A percentile compares a stretch with the other conserved stretches of the same genome.
phyloP scores from a whole-genome alignment of 805 yeast genomes.

The Suhomyces canberraensis region DNA sequence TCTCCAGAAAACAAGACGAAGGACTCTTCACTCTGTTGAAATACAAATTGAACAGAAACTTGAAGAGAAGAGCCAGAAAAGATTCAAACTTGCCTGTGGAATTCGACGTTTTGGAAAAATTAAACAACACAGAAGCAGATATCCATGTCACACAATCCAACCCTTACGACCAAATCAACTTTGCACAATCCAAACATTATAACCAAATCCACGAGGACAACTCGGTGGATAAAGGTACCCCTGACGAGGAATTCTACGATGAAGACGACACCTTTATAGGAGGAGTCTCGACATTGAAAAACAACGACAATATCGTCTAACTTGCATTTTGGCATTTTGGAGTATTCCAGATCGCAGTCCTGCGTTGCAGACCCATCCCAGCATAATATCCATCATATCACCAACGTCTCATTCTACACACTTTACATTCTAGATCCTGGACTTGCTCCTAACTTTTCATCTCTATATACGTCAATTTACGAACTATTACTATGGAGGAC shows the following conservation, averaged over 20 bases:
- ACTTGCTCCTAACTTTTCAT: no score
- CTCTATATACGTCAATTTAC: no score
- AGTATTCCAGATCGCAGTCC: neutral
- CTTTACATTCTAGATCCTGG: no score
- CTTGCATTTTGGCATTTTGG: neutral
- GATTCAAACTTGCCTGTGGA: conserved; percentile 51
- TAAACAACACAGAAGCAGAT: conserved; percentile 1
- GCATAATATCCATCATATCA: neutral
- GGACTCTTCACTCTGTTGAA: conserved; percentile 6
- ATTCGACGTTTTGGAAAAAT: conserved; percentile 21
- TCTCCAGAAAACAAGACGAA: neutral
- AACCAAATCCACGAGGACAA: neutral
- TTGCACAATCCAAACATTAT: neutral
- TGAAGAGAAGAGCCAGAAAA: conserved; percentile 46
- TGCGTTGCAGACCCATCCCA: no score
- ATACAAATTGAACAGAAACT: conserved; percentile 12
- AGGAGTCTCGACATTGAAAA: neutral
- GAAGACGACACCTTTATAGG: neutral
- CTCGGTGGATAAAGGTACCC: no score
- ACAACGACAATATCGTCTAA: conserved; percentile 4
- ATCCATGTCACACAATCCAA: neutral
- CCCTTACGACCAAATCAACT: neutral
- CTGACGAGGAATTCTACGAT: conserved; percentile 4
- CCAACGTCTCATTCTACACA: no score
- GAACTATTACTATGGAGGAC: no score